Base-by-base conservation (phyloP, 2,329 filamentous ascomycete genomes). In the Aspergillus viridinutans region DNA sequence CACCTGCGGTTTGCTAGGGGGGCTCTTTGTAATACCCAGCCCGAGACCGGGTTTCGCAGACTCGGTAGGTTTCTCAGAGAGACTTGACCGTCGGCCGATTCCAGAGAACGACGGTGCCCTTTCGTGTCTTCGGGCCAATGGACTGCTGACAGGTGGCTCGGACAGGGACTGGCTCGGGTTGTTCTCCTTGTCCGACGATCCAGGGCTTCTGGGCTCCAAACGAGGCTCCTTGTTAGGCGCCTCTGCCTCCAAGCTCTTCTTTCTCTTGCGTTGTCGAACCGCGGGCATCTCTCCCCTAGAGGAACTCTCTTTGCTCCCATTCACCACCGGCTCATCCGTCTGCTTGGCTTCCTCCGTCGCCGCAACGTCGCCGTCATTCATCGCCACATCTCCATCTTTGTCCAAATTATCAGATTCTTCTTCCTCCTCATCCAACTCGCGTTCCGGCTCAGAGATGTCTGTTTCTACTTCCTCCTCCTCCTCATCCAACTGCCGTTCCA, bases 1-100 rank as follows among this genome's bases (percentile, higher is more conserved):
- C 4, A 50, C 32, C 3, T 50, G 49, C 23, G 58, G 52, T 25
- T 64, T 68, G 48, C 59, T 59, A n/a, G 62, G 56, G 25, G 67
- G 66, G 43, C 65, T 71, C 49, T 49, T 60, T 10, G 69, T 69
- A 17, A 72, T 69, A 4, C 67, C 69, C 25, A 71, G 53, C 3
- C 66, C 69, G 20, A 69, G 54, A 25, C 65, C 66, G 21, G 50
- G 50, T 17, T 54, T 63, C 4, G 53, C 42, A 26, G 49, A 42
- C 42, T 61, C 59, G 20, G 42, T 47, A 1, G 55, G 45, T 35
- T 53, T 49, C 32, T 61, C 56, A 5, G 50, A 47, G 57, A 64
- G 60, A 47, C 60, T 67, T 21, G 57, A 45, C 9, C 52, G 62
- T 23, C 62, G 61, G 26, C 56, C 55, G 29, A 60, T 52, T 20